Evolutionary conservation across 164 flowering plant species (phyloP).

Genomic region (Hamamelis virginiana): DNA sequence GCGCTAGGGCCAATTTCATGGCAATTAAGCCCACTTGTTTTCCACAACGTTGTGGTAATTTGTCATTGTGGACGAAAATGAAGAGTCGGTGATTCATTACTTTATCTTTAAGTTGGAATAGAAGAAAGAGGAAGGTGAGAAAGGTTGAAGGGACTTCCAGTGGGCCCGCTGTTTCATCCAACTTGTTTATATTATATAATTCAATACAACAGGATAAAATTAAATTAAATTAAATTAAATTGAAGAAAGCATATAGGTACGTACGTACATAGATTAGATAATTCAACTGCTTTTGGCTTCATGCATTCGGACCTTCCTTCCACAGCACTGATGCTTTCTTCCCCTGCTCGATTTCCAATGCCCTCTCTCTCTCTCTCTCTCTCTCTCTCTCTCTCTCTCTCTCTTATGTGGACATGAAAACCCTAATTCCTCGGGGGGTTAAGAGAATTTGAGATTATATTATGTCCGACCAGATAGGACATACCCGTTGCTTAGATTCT

Average conservation of each 20-base stretch:
- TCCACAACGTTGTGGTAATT: no score
- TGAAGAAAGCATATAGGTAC: background rate
- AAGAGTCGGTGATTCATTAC: no score
- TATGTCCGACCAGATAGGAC: constrained; percentile 32
- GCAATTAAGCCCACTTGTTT: no score
- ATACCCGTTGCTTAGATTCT: constrained; percentile 25
- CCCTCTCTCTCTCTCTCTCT: background rate
- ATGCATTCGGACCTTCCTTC: constrained; percentile 30
- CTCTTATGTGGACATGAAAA: constrained; percentile 11
- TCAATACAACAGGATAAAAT: background rate
- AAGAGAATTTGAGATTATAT: constrained; percentile 1
- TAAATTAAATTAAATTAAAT: background rate
- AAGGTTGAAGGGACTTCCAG: constrained; percentile 7
- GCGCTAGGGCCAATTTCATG: no score
- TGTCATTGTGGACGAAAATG: no score
- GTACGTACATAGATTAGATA: background rate
- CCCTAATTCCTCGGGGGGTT: constrained; percentile 20
- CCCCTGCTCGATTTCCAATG: constrained; percentile 24
- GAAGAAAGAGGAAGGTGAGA: background rate
- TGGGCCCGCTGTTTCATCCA: background rate
- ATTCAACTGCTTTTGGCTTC: constrained; percentile 38
- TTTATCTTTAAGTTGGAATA: no score
- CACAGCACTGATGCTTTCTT: constrained; percentile 25
- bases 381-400: background rate
- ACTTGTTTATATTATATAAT: background rate